Evolutionary conservation across 352 stramenopile genomes (phyloP).

Genomic region (Phytopythium ostracodes): DNA sequence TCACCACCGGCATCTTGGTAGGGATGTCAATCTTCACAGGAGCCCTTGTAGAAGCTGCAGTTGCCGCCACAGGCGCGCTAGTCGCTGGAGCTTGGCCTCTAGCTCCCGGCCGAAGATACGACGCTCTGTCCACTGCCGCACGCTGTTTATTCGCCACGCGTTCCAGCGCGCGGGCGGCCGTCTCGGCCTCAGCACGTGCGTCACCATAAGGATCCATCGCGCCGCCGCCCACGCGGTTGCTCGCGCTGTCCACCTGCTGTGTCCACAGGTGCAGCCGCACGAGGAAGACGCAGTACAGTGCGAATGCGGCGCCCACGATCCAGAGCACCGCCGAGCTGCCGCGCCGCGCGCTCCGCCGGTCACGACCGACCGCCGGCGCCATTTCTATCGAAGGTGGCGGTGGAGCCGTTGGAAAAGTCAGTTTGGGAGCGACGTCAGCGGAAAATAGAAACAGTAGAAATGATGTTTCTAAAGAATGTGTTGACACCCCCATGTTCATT

Average conservation of each 20-base stretch:
- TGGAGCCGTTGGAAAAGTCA: background rate
- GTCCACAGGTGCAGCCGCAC: constrained; percentile 16
- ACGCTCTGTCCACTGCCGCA: background rate
- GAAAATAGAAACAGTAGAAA: background rate
- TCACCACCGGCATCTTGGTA: background rate
- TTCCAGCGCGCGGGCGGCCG: background rate
- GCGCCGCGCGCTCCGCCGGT: constrained; percentile 10
- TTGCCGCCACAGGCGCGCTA: background rate
- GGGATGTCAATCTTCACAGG: too few relatives aligned
- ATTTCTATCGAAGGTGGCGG: too few relatives aligned
- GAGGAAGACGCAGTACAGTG: constrained; percentile 26
- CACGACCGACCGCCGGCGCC: background rate
- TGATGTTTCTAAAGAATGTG: background rate
- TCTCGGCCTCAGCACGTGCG: background rate
- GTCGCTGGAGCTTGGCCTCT: background rate
- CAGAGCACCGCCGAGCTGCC: constrained; percentile 13
- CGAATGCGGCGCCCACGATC: constrained; percentile 16
- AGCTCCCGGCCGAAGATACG: background rate
- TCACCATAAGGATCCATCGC: too few relatives aligned
- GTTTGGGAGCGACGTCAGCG: background rate
- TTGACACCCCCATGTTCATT: too few relatives aligned
- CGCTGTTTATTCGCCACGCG: background rate
- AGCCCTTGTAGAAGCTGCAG: too few relatives aligned
- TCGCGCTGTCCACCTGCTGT: constrained; percentile 7
- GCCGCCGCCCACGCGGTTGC: constrained; percentile 10